Percentiles rank a stretch among this genome's conserved stretches.
Evolutionary conservation across 2,329 filamentous ascomycete species (phyloP).

Genomic region (Fusarium kyushuense): DNA sequence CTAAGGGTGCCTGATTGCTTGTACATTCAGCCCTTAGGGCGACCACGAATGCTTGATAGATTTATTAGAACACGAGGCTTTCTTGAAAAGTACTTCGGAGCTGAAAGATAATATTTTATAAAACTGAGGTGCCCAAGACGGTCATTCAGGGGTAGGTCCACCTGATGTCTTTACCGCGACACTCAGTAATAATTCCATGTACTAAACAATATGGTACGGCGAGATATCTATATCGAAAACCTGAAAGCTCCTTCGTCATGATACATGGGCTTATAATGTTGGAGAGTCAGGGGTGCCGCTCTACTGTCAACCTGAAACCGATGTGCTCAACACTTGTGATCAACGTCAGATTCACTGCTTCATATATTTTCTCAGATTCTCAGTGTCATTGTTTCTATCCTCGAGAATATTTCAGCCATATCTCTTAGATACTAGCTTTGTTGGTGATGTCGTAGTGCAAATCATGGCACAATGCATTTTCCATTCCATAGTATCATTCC

Average conservation of each 20-base stretch:
- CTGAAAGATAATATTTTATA: neutral
- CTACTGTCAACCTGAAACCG: too few species aligned
- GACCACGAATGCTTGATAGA: neutral
- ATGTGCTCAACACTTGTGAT: neutral
- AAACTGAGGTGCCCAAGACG: neutral
- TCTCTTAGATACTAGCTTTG: slow-evolving; percentile 1
- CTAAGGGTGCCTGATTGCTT: neutral
- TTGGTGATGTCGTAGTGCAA: neutral
- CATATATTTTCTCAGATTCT: neutral
- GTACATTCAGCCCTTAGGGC: neutral
- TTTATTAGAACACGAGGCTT: neutral
- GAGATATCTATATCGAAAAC: neutral
- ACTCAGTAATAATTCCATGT: neutral
- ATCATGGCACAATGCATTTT: slow-evolving; percentile 2
- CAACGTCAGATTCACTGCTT: neutral
- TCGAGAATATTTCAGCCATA: slow-evolving; percentile 10
- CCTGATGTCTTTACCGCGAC: neutral
- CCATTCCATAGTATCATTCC: neutral
- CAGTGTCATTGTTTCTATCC: neutral
- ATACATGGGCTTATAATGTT: too few species aligned
- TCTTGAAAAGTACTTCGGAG: neutral
- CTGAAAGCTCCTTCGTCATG: rapidly evolving
- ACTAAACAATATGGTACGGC: neutral
- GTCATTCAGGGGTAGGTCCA: neutral
- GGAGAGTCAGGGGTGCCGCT: neutral